A percentile compares a stretch with the other conserved stretches of the same genome.
phyloP scores from a whole-genome alignment of 495 filamentous ascomycete genomes.

The Hypoxylon crocopeplum region DNA sequence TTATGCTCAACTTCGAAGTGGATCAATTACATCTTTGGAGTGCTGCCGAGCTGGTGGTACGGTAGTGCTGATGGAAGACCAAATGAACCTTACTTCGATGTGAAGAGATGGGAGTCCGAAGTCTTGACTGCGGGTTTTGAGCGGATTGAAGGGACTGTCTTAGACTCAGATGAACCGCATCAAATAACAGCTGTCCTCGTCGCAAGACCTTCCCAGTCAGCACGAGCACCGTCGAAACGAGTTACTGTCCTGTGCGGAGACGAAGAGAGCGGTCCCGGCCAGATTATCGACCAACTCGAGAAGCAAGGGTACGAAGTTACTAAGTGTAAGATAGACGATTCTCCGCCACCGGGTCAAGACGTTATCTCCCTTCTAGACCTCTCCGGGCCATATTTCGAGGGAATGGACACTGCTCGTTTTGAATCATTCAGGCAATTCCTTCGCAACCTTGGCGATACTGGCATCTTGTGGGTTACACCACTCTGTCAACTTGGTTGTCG shows the following conservation, averaged over 20 bases:
- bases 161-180: conserved; percentile 45
- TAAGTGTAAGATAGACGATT: conserved; percentile 32
- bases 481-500: conserved; percentile 42
- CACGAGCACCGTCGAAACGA: neutral
- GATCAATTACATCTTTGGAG: conserved; percentile 41
- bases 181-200: conserved; percentile 33
- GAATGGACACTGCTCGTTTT: conserved; percentile 2
- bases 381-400: conserved; percentile 37
- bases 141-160: conserved; percentile 20
- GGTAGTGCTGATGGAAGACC: conserved; percentile 41
- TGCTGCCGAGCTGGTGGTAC: conserved; percentile 51
- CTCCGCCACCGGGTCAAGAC: conserved; percentile 30
- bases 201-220: conserved; percentile 4
- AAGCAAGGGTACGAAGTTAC: conserved; percentile 31
- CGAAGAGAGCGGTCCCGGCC: neutral
- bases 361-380: conserved; percentile 50
- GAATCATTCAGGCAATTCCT: conserved; percentile 19
- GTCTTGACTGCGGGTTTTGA: conserved; percentile 43
- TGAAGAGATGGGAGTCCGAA: conserved; percentile 44
- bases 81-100: conserved; percentile 42
- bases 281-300: conserved; percentile 3
- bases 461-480: conserved; percentile 53
- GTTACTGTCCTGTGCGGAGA: conserved; percentile 13
- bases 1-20: conserved; percentile 26
- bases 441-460: neutral